A percentile compares a stretch with the other conserved stretches of the same genome.
Conservation (phyloP, 176 grass and related monocot species). For the Pontederia crassipes region DNA sequence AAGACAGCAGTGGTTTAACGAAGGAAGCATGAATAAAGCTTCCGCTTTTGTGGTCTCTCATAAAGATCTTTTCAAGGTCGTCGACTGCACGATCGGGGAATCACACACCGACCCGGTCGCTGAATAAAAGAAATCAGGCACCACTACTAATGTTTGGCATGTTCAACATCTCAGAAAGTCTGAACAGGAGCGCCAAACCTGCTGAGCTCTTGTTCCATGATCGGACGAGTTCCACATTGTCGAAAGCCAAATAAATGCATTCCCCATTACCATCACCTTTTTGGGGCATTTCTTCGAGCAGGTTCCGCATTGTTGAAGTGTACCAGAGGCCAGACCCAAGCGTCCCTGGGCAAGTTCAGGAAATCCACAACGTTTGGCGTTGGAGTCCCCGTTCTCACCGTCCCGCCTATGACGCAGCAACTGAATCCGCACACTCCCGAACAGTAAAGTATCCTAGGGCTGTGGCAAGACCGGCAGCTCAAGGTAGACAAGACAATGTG, state of each 20-base stretch:
- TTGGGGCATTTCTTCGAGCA: background rate
- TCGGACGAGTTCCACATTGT: constrained; percentile 60
- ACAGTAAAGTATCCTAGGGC: constrained; percentile 27
- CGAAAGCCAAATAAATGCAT: constrained; percentile 62
- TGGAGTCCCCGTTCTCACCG: constrained; percentile 15
- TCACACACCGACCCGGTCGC: constrained; percentile 42
- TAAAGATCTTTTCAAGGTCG: constrained; percentile 38
- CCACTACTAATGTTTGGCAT: constrained; percentile 54
- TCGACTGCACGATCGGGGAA: constrained; percentile 70
- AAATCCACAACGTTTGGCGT: constrained; percentile 47
- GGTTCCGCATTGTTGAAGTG: background rate
- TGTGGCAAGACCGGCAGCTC: constrained; percentile 52
- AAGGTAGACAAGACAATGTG: too few relatives aligned
- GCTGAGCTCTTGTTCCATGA: constrained; percentile 55
- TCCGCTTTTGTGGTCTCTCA: constrained; percentile 54
- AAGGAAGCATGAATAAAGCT: constrained; percentile 66
- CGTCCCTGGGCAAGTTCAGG: constrained; percentile 44
- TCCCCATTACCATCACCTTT: constrained; percentile 13
- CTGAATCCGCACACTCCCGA: constrained; percentile 26
- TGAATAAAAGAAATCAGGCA: constrained; percentile 38
- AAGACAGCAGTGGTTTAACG: constrained; percentile 27
- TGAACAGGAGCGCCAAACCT: constrained; percentile 49
- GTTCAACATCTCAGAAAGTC: constrained; percentile 50
- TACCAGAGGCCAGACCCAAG: constrained; percentile 2
- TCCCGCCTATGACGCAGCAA: constrained; percentile 7